Conservation (phyloP, 805 yeast species). For the Hanseniaspora guilliermondii region DNA sequence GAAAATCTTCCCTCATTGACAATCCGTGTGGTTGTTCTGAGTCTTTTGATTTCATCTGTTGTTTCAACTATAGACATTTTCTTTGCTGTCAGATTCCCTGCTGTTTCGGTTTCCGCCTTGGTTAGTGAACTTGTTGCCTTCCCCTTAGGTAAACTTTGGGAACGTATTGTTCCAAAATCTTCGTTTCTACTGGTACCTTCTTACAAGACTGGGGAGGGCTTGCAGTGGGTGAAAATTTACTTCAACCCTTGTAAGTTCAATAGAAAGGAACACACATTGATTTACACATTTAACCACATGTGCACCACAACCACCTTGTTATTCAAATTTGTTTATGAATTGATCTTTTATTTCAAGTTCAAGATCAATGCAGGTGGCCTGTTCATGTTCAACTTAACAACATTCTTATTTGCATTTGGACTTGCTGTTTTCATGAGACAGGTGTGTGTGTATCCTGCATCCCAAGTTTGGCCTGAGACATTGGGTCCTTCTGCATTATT, state of each 20-base stretch:
- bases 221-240: slow-evolving; percentile 14
- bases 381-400: slow-evolving; percentile 39
- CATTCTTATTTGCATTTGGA: slow-evolving; percentile 57
- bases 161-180: slow-evolving; percentile 26
- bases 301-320: slow-evolving; percentile 27
- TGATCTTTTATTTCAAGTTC: slow-evolving; percentile 36
- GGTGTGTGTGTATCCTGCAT: slow-evolving; percentile 48
- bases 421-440: slow-evolving; percentile 51
- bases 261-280: slow-evolving; percentile 49
- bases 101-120: slow-evolving; percentile 37
- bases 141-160: slow-evolving; percentile 48
- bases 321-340: slow-evolving; percentile 39
- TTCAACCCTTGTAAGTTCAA: slow-evolving; percentile 53
- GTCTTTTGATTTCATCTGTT: slow-evolving; percentile 32
- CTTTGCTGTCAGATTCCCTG: slow-evolving; percentile 48
- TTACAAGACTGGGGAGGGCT: slow-evolving; percentile 10
- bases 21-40: slow-evolving; percentile 7
- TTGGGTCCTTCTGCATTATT: slow-evolving; percentile 37
- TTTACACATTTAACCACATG: slow-evolving; percentile 41
- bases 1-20: slow-evolving; percentile 10
- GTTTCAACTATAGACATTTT: slow-evolving; percentile 51
- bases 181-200: slow-evolving; percentile 21
- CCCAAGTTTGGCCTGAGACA: slow-evolving; percentile 61
- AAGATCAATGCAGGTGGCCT: slow-evolving; percentile 44
- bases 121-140: slow-evolving; percentile 50